Evolutionary conservation across 2,329 filamentous ascomycete genomes (phyloP), one percentile per base, ranked within the genome.

Genomic region (Botrytis galanthina): DNA sequence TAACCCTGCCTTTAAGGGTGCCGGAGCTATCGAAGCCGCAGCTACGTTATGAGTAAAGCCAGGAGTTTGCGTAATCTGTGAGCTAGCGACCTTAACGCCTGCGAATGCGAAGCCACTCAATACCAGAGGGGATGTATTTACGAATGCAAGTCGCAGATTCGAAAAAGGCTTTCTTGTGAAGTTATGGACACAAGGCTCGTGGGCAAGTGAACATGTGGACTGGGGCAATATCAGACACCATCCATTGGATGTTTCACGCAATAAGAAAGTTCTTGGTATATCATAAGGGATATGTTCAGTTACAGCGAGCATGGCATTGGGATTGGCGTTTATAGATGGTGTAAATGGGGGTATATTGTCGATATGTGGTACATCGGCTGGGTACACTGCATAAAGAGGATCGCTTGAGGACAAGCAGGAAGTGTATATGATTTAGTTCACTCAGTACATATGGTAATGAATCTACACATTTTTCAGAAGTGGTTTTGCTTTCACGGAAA

Each of bases 1-100:
- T 81, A 90, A 91, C 80, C 86, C 84, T 75, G 81, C 85, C 0
- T 93, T 92, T 83, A 89, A 88, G 79, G 87, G 84, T n/a, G 84
- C 86, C 1, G 92, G 92, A 42, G 88, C 86, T 14, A 85, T 88
- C n/a, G 88, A 88, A 78, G 90, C 89, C 12, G 88, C 88, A 37
- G 79, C 80, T 57, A 75, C 78, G 18, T 74, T 80, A 63, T 81
- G 73, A 78, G 66, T 20, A 57, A 26, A 35, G 22, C 32, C 14
- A 8, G 22, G 35, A 2, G 18, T 2, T 68, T 32, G 48, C 7
- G 29, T 37, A 20, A 20, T 12, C n/a, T 32, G 62, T 48, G 42
- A 66, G 62, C 42, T 22, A 35, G 42, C n/a, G n/a, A 29, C 51
- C 51, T 18, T 29, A 9, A 62, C n/a, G 37, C 22, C 37, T n/a